A percentile compares a stretch with the other conserved stretches of the same genome.
Evolutionary conservation across 2,329 filamentous ascomycete species (phyloP).

Genomic region (Pseudocercospora vitis): DNA sequence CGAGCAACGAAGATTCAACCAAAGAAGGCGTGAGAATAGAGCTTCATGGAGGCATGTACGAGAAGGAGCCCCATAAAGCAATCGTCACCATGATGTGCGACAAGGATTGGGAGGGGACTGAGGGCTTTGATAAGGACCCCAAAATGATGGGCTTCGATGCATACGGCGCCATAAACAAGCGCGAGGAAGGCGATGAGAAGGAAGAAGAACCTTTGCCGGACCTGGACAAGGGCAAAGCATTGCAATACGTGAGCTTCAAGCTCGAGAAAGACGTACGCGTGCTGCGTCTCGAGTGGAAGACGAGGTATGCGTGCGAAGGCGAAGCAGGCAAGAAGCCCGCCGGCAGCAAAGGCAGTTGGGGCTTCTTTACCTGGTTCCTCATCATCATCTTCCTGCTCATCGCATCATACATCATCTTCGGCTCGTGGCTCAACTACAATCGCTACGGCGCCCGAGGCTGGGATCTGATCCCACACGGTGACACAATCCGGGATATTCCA

Average conservation of each 20-base stretch:
- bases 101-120: constrained; percentile 67
- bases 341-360: constrained; percentile 65
- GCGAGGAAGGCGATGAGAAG: constrained; percentile 39
- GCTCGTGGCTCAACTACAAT: constrained; percentile 98
- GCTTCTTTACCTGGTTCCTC: constrained; percentile 96
- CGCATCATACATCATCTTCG: constrained; percentile 92
- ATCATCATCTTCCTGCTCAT: constrained; percentile 82
- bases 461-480: constrained; percentile 90
- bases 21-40: constrained; percentile 72
- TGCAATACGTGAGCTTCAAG: constrained; percentile 76
- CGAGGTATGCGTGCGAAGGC: constrained; percentile 78
- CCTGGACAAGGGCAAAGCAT: constrained; percentile 59
- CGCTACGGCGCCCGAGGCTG: constrained; percentile 91
- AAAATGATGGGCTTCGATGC: constrained; percentile 48
- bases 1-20: constrained; percentile 63
- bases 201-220: constrained; percentile 34
- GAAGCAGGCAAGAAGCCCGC: constrained; percentile 48
- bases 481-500: constrained; percentile 86
- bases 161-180: constrained; percentile 54
- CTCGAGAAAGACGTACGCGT: constrained; percentile 59
- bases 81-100: constrained; percentile 87
- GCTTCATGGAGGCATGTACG: constrained; percentile 59
- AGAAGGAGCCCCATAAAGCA: constrained; percentile 66
- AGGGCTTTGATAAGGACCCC: constrained; percentile 64
- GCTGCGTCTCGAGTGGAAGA: constrained; percentile 78